Base-by-base conservation (phyloP, 805 yeast genomes). In the Ogataea nakhonphanomensis region DNA sequence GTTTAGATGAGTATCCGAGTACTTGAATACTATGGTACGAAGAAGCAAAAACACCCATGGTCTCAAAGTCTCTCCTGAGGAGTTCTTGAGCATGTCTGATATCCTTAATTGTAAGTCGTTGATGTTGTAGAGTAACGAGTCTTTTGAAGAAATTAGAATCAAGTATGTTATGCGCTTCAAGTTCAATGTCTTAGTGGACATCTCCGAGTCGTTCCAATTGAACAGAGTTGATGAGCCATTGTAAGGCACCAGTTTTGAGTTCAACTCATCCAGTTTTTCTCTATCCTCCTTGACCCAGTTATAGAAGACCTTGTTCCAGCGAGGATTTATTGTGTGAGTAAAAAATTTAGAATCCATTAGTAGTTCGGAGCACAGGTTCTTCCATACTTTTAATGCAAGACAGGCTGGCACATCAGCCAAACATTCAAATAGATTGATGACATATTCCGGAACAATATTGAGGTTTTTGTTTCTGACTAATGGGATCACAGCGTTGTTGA, bases 231-330 rank as follows among this genome's bases (percentile, higher is more conserved):
- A 73, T 0, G 80, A 63, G 6, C 76, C 69, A 8, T 70, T 61
- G 15, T 78, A 66, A 3, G 81, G 74, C 38, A 71, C 70, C 25
- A 75, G 58, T 33, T 75, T 72, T 1, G 70, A 40, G 26, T 76
- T 51, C 32, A 79, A 59, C 10, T 84, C 91, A 1, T 55, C 51
- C 39, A 84, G 55, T 33, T 74, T 76, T 4, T 80, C 89, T 28
- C 74, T 74, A 42, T 84, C 93, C 11, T 65, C 71, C 7, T 66
- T 61, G 3, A 81, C 69, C 95, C 96, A 91, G 9, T 67, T 65
- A 17, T 57, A 55, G 5, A 90, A 62, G 1, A 86, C 69, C 0
- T 64, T 53, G 41, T 66, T 65, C 91, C 95, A 84, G 12, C 61
- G 46, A 3, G 62, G 45, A 35, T 61, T 60, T 33, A 47, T 36